Evolutionary conservation across 23 red algal genomes (phyloP).

Genomic region (Agarophyton chilense): DNA sequence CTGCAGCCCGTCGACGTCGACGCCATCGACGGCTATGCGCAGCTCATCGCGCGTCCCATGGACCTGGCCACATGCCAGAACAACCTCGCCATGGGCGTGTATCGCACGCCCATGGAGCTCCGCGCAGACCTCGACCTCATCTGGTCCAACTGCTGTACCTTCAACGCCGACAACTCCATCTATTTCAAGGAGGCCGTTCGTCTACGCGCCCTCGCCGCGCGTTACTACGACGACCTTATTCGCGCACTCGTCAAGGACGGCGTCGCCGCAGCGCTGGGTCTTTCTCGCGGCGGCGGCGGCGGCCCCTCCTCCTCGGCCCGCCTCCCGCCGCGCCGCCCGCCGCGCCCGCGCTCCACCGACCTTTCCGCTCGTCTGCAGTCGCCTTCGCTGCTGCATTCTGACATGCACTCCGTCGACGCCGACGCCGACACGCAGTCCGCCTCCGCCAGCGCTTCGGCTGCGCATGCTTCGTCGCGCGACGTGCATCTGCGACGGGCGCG

Average conservation of each 20-base stretch:
- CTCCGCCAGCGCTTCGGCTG: conserved; percentile 42
- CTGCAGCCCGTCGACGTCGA: conserved; percentile 80
- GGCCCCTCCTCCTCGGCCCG: neutral
- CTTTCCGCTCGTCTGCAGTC: conserved; percentile 1
- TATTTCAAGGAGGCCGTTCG: conserved; percentile 78
- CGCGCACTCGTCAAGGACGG: conserved; percentile 50
- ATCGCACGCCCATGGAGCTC: conserved; percentile 70
- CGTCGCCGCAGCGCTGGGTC: conserved; percentile 53
- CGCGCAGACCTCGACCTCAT: conserved; percentile 86
- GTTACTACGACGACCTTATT: conserved; percentile 63
- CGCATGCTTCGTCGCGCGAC: conserved; percentile 27
- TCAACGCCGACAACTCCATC: conserved; percentile 78
- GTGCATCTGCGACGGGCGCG: conserved; percentile 36
- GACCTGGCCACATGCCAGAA: conserved; percentile 86
- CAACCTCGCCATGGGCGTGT: conserved; percentile 73
- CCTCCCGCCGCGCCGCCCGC: conserved; percentile 18
- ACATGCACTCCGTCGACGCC: conserved; percentile 24
- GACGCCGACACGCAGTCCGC: conserved; percentile 36
- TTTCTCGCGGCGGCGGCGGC: conserved; percentile 1
- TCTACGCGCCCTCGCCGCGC: conserved; percentile 49
- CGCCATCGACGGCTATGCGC: conserved; percentile 69
- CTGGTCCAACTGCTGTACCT: conserved; percentile 91
- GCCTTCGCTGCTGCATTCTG: conserved; percentile 28
- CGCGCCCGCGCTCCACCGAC: conserved; percentile 25
- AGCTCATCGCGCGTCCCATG: conserved; percentile 83